A percentile compares a stretch with the other conserved stretches of the same genome.
Evolutionary conservation across 2,329 filamentous ascomycete genomes (phyloP).

Genomic region (Raffaelea deltoideospora): DNA sequence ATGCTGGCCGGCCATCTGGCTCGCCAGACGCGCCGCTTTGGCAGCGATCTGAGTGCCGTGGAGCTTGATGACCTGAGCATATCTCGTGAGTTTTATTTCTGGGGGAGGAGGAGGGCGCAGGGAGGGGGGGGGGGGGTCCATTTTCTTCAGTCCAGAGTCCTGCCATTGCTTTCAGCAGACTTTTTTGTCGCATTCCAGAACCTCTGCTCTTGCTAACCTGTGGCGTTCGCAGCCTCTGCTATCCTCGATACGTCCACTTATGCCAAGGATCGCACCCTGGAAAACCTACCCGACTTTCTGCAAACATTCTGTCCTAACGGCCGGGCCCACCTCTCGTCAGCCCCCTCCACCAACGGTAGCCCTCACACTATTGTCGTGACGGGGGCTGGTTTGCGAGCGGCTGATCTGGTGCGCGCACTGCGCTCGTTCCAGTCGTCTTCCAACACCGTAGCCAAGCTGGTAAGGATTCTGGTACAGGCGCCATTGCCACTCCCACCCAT

Average conservation of each 20-base stretch:
- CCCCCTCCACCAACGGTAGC: slow-evolving; percentile 52
- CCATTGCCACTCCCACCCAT: too few relatives aligned
- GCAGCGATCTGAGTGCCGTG: slow-evolving; percentile 63
- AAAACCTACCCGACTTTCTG: slow-evolving; percentile 66
- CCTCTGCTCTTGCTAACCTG: not conserved
- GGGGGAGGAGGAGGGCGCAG: not conserved
- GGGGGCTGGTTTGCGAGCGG: slow-evolving; percentile 68
- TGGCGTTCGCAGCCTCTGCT: slow-evolving; percentile 16
- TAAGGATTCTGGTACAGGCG: too few relatives aligned
- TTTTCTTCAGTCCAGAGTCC: too few relatives aligned
- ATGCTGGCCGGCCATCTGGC: slow-evolving; percentile 76
- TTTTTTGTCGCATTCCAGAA: not conserved
- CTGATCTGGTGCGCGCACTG: slow-evolving; percentile 63
- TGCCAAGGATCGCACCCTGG: slow-evolving; percentile 44
- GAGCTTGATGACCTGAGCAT: slow-evolving; percentile 75
- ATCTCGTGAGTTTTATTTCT: slow-evolving; percentile 37
- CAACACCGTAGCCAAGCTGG: slow-evolving; percentile 66
- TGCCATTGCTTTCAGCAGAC: not conserved
- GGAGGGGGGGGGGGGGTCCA: too few relatives aligned
- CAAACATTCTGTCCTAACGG: slow-evolving; percentile 47
- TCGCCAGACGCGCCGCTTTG: slow-evolving; percentile 63
- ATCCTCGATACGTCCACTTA: slow-evolving; percentile 69
- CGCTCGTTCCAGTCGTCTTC: slow-evolving; percentile 69
- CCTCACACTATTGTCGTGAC: slow-evolving; percentile 86
- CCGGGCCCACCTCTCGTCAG: slow-evolving; percentile 18